Evolutionary conservation across 2,329 filamentous ascomycete species (phyloP).

Genomic region (Sclerotinia glacialis): DNA sequence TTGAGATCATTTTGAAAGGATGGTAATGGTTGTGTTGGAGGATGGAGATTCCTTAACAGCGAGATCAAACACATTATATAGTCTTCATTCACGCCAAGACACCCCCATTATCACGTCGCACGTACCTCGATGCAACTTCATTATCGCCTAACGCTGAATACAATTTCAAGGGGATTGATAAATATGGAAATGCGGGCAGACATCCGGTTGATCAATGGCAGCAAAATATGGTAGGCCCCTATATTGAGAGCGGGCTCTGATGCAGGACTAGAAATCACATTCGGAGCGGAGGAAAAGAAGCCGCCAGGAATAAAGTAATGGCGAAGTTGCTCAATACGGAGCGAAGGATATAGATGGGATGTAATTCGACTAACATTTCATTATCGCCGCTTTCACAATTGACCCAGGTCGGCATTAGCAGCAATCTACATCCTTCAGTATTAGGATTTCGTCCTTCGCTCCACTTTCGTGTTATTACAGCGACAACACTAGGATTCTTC

Average conservation of each 20-base stretch:
- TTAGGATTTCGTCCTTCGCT: not conserved
- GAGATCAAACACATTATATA: constrained; percentile 32
- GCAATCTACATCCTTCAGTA: not conserved
- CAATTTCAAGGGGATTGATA: not conserved
- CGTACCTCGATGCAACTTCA: not conserved
- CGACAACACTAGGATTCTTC: not conserved
- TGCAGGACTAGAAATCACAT: not conserved
- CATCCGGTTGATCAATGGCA: constrained; percentile 30
- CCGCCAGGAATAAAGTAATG: constrained; percentile 10
- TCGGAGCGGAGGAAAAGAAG: not conserved
- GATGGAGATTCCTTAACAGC: constrained; percentile 11
- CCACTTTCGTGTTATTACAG: not conserved
- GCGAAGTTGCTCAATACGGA: not conserved
- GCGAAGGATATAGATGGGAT: constrained; percentile 1
- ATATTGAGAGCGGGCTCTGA: not conserved
- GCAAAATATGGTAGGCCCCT: constrained; percentile 21
- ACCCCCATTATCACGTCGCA: not conserved
- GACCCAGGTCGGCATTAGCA: not conserved
- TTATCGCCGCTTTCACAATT: not conserved
- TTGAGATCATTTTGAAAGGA: constrained; percentile 36
- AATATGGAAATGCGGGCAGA: constrained; percentile 36
- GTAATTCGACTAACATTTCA: not conserved
- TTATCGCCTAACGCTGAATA: not conserved
- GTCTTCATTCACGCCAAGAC: constrained; percentile 5
- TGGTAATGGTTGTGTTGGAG: constrained; percentile 7